These are phyloP conservation scores for Actinomortierella ambigua DNA, from an alignment of 371 early-diverging fungal genomes.

Conservation along the genomic window DNA sequence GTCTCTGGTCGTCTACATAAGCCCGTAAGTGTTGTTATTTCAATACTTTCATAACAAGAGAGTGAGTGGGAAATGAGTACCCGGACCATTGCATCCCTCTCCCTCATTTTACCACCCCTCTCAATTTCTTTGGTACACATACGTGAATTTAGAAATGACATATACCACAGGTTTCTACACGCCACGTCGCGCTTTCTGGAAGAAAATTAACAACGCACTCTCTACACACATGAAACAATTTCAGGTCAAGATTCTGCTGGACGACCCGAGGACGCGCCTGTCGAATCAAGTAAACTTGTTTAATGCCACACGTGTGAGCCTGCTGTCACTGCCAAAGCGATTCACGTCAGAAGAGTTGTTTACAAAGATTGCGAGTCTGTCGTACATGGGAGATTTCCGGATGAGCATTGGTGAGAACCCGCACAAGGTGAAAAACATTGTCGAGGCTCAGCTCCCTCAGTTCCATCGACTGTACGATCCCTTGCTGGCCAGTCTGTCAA, in stretches of 20 bases:
- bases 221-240: background rate
- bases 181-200: too few species aligned
- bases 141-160: too few species aligned
- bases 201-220: too few species aligned
- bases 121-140: background rate
- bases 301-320: constrained; percentile 84
- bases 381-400: constrained; percentile 93
- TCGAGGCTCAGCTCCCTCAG: constrained; percentile 75
- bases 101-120: background rate
- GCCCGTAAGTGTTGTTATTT: constrained; percentile 67
- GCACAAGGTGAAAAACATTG: constrained; percentile 92
- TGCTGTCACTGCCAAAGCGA: constrained; percentile 81
- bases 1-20: constrained; percentile 97
- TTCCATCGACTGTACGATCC: constrained; percentile 83
- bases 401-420: constrained; percentile 95
- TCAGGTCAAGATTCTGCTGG: constrained; percentile 80
- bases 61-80: background rate
- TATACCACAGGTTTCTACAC: too few species aligned
- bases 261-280: constrained; percentile 86
- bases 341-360: constrained; percentile 88
- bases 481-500: constrained; percentile 79
- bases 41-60: background rate
- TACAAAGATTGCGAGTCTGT: constrained; percentile 83
- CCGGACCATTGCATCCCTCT: background rate
- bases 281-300: constrained; percentile 88